Evolutionary conservation across 2,329 filamentous ascomycete genomes (phyloP).

Genomic region (Fusarium gaditjirri): DNA sequence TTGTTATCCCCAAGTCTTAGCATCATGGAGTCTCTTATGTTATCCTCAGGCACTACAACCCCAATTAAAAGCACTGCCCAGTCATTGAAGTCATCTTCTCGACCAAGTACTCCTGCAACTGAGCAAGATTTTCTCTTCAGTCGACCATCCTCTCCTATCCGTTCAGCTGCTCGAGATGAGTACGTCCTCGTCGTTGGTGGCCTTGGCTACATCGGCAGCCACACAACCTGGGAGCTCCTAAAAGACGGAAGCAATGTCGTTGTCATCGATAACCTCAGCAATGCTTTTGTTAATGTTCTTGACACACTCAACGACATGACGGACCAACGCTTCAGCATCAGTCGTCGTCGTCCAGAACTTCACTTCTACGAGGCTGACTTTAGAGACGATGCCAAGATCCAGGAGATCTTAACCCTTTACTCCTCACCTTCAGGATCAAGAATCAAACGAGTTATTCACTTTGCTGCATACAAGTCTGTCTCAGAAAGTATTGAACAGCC

Average conservation of each 20-base stretch:
- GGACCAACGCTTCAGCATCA: neutral
- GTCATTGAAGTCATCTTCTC: neutral
- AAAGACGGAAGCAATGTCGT: neutral
- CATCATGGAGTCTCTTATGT: neutral
- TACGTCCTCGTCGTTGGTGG: constrained; percentile 9
- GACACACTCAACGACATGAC: constrained; percentile 7
- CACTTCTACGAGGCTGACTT: constrained; percentile 16
- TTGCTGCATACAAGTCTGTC: constrained; percentile 74
- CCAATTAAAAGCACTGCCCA: neutral
- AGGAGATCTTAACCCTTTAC: neutral
- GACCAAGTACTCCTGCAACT: neutral
- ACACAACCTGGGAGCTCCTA: neutral
- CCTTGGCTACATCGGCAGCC: constrained; percentile 10
- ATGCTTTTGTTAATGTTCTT: neutral
- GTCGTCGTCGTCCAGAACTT: neutral
- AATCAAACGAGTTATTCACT: constrained; percentile 68
- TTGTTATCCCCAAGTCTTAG: neutral
- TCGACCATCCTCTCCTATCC: neutral
- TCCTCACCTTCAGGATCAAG: neutral
- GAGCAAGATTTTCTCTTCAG: neutral
- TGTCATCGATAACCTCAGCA: constrained; percentile 7
- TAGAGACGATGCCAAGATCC: neutral
- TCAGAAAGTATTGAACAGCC: constrained; percentile 70
- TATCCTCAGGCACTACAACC: neutral
- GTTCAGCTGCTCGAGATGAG: neutral